A percentile compares a stretch with the other conserved stretches of the same genome.
phyloP scores from a whole-genome alignment of 2,329 filamentous ascomycete species.

The Teratosphaeria zuluensis region DNA sequence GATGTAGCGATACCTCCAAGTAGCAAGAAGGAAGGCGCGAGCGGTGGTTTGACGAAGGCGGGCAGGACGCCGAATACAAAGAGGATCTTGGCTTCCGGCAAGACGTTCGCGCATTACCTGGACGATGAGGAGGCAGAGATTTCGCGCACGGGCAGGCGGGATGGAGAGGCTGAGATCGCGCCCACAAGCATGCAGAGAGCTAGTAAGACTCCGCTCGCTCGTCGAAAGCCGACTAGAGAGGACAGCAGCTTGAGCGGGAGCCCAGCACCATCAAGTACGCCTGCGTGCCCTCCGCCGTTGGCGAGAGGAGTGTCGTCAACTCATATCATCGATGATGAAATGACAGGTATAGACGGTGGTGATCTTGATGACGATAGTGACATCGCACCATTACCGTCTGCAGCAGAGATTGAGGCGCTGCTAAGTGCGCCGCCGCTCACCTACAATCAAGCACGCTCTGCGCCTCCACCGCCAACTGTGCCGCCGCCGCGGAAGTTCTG shows the following conservation, averaged over 20 bases:
- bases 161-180: conserved; percentile 17
- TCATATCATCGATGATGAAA: background rate
- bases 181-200: conserved; percentile 16
- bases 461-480: conserved; percentile 28
- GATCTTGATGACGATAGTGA: conserved; percentile 34
- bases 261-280: conserved; percentile 13
- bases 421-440: conserved; percentile 55
- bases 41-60: conserved; percentile 30
- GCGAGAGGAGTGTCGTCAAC: background rate
- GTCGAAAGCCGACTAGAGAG: conserved; percentile 19
- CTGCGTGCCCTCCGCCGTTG: conserved; percentile 6
- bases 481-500: conserved; percentile 58
- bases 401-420: conserved; percentile 51
- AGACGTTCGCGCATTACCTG: conserved; percentile 74
- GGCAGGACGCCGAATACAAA: conserved; percentile 62
- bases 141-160: conserved; percentile 24
- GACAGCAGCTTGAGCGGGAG: conserved; percentile 18
- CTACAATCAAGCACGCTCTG: conserved; percentile 52
- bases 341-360: conserved; percentile 23
- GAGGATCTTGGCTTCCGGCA: conserved; percentile 68
- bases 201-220: conserved; percentile 27
- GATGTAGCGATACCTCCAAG: conserved; percentile 55
- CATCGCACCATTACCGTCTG: conserved; percentile 16
- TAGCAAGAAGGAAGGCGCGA: conserved; percentile 14
- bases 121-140: conserved; percentile 64